phyloP scores from a whole-genome alignment of 1,139 yeast genomes.

The Yamadazyma epiphylla region DNA sequence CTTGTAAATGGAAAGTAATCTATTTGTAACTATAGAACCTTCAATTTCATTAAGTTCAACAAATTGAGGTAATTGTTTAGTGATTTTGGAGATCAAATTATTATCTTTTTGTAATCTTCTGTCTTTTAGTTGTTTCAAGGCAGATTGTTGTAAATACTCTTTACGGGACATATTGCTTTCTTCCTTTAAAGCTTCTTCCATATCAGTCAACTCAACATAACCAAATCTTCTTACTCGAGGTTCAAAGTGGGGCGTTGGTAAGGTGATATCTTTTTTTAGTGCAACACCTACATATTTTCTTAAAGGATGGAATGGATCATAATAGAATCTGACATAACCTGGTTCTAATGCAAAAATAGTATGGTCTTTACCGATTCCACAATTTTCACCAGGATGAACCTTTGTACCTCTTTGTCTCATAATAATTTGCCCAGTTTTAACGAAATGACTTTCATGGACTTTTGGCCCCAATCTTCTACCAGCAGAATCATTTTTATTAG shows the following conservation, averaged over 20 bases:
- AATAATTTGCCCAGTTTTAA: conserved; percentile 78
- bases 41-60: conserved; percentile 31
- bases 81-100: conserved; percentile 16
- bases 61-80: conserved; percentile 18
- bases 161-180: conserved; percentile 57
- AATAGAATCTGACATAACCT: conserved; percentile 85
- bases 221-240: conserved; percentile 89
- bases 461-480: conserved; percentile 95
- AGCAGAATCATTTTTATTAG: conserved; percentile 90
- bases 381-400: conserved; percentile 92
- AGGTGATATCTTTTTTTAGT: conserved; percentile 52
- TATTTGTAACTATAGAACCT: conserved; percentile 37
- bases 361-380: conserved; percentile 89
- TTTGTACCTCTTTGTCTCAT: conserved; percentile 97
- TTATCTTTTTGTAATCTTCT: conserved; percentile 29
- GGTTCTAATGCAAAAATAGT: conserved; percentile 90
- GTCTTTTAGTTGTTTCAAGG: conserved; percentile 31
- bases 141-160: conserved; percentile 56
- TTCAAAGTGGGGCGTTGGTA: conserved; percentile 87
- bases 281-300: conserved; percentile 91
- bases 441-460: conserved; percentile 67
- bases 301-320: conserved; percentile 96
- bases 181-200: conserved; percentile 52
- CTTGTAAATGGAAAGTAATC: conserved; percentile 46
- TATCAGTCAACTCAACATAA: conserved; percentile 49